These are phyloP conservation scores for Gentiana dahurica DNA, from an alignment of 257 asterid genomes.

Conservation along the genomic window DNA sequence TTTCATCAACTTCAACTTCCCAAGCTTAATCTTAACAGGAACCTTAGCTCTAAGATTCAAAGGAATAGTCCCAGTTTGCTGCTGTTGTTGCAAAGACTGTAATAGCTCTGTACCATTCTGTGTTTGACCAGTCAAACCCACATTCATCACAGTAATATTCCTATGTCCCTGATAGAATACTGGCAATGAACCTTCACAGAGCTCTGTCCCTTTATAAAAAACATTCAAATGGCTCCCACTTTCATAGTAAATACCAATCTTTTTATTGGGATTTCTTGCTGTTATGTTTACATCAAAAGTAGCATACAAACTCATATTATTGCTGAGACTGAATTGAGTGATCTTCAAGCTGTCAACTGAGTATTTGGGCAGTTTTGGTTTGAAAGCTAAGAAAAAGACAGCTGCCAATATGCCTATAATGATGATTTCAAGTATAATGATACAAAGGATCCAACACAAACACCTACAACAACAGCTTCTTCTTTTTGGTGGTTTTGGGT, in stretches of 20 bases:
- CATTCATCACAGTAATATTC: slow-evolving; percentile 50
- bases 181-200: slow-evolving; percentile 71
- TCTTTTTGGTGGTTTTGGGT: slow-evolving; percentile 34
- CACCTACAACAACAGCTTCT: slow-evolving; percentile 38
- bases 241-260: slow-evolving; percentile 71
- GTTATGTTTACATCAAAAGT: slow-evolving; percentile 60
- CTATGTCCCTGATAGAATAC: slow-evolving; percentile 88
- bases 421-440: slow-evolving; percentile 26
- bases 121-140: slow-evolving; percentile 54
- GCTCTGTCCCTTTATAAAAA: slow-evolving; percentile 38
- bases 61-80: slow-evolving; percentile 59
- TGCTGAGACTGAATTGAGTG: slow-evolving; percentile 31
- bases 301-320: slow-evolving; percentile 53
- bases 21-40: slow-evolving; percentile 73
- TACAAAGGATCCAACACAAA: slow-evolving; percentile 57
- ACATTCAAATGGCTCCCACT: slow-evolving; percentile 66
- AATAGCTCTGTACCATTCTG: slow-evolving; percentile 41
- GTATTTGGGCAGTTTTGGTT: slow-evolving; percentile 64
- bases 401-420: slow-evolving; percentile 49
- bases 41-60: slow-evolving; percentile 44
- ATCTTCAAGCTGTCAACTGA: slow-evolving; percentile 59
- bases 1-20: slow-evolving; percentile 60
- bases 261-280: slow-evolving; percentile 68
- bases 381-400: slow-evolving; percentile 47
- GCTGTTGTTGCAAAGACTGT: slow-evolving; percentile 49